Evolutionary conservation across 768 basidiomycete species (phyloP).

Genomic region (Amanita subjunquillea): DNA sequence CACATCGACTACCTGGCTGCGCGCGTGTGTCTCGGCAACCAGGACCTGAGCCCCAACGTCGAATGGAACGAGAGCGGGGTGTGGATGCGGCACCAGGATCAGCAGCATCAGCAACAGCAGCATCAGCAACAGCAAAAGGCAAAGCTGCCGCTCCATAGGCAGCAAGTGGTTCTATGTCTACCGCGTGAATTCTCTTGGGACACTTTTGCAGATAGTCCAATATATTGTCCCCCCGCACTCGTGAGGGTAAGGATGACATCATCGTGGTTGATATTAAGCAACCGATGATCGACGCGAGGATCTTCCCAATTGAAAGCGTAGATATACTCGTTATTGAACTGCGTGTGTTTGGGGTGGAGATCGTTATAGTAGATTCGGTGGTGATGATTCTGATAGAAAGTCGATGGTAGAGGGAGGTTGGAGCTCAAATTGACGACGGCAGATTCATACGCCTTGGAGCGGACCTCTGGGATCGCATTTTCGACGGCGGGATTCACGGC

Average conservation of each 20-base stretch:
- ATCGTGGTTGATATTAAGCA: conserved; percentile 43
- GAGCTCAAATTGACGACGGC: neutral
- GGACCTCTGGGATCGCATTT: neutral
- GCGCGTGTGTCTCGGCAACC: conserved; percentile 56
- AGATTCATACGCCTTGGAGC: neutral
- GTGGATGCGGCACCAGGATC: neutral
- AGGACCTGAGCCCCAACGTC: conserved; percentile 39
- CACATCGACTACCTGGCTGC: conserved; percentile 56
- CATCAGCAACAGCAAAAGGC: conserved; percentile 28
- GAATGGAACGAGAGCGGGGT: conserved; percentile 2
- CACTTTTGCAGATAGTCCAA: conserved; percentile 42
- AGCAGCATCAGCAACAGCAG: neutral
- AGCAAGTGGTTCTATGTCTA: conserved; percentile 69
- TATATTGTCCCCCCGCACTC: conserved; percentile 71
- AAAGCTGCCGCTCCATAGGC: neutral
- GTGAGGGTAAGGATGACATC: conserved; percentile 71
- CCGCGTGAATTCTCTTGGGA: conserved; percentile 43
- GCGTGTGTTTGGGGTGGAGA: neutral
- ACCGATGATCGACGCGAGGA: conserved; percentile 61
- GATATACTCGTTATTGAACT: neutral
- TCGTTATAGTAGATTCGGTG: neutral
- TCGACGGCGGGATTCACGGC: neutral
- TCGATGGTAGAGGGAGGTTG: neutral
- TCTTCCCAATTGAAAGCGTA: conserved; percentile 40
- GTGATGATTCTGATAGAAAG: neutral